Evolutionary conservation across 768 basidiomycete species (phyloP).

Genomic region (Coprinellus micaceus): DNA sequence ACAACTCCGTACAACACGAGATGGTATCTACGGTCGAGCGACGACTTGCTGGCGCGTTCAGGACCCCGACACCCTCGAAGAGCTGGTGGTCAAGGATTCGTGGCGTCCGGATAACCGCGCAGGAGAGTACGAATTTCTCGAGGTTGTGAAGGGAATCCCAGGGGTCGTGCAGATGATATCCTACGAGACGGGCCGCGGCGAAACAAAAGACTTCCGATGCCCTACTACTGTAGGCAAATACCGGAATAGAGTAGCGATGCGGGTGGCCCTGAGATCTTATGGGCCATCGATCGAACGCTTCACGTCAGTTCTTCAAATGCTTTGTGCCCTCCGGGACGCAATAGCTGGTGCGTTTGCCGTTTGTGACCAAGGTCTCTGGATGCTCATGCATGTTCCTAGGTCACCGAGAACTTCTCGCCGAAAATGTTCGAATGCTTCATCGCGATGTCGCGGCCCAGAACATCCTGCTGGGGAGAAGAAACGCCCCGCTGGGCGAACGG

Average conservation of each 20-base stretch:
- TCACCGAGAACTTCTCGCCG: neutral
- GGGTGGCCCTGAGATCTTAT: constrained; percentile 7
- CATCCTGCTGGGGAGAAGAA: neutral
- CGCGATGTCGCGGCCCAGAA: constrained; percentile 3
- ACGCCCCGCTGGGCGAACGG: neutral
- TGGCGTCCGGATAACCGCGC: neutral
- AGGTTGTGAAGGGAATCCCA: neutral
- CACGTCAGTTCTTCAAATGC: neutral
- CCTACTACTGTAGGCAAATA: neutral
- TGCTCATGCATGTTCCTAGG: neutral
- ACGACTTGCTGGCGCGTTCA: neutral
- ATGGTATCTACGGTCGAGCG: neutral
- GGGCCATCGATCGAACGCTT: constrained; percentile 4
- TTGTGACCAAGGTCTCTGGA: neutral
- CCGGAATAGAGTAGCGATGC: neutral
- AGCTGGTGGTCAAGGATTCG: neutral
- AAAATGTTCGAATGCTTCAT: neutral
- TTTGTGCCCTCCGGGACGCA: constrained; percentile 12
- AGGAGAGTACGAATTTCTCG: neutral
- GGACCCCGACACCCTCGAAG: neutral
- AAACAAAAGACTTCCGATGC: neutral
- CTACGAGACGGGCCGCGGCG: neutral
- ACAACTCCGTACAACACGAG: neutral
- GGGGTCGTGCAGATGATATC: neutral
- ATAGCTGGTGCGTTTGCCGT: constrained; percentile 9